A percentile compares a stretch with the other conserved stretches of the same genome.
Conservation (phyloP, 2,329 filamentous ascomycete species). For the Sordariomycetes sp. region DNA sequence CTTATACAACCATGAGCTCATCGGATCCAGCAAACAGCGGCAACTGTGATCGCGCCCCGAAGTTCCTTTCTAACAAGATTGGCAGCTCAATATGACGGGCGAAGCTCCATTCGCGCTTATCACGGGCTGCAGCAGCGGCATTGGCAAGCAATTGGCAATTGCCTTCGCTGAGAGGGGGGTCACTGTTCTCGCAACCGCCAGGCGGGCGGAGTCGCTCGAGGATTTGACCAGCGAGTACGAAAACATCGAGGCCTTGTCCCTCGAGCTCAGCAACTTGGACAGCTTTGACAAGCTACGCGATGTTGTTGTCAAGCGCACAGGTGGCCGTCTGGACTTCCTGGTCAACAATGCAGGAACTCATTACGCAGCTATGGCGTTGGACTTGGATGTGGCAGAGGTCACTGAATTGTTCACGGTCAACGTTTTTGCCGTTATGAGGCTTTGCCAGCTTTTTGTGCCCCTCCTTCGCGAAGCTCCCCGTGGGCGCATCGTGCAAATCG, state of each 20-base stretch:
- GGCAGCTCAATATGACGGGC: too few species aligned
- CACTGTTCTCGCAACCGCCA: conserved; percentile 9
- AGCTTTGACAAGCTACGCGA: conserved; percentile 3
- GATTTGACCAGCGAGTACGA: conserved; percentile 6
- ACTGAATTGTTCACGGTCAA: conserved; percentile 7
- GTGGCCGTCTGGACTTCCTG: conserved; percentile 6
- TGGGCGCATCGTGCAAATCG: conserved; percentile 8
- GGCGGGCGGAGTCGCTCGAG: conserved; percentile 5
- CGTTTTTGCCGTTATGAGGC: conserved; percentile 9
- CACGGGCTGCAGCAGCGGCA: too few species aligned
- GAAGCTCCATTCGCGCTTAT: too few species aligned
- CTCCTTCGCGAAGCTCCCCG: conserved; percentile 4
- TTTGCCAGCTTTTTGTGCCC: conserved; percentile 7
- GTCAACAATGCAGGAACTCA: conserved; percentile 9
- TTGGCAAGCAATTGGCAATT: too few species aligned
- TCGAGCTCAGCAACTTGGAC: conserved; percentile 5
- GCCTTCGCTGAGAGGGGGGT: too few species aligned
- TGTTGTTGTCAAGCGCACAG: conserved; percentile 4
- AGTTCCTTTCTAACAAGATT: too few species aligned
- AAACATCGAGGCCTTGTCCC: conserved; percentile 7
- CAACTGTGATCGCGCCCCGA: too few species aligned
- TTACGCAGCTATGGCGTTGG: conserved; percentile 6
- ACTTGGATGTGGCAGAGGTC: conserved; percentile 7
- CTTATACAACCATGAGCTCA: too few species aligned
- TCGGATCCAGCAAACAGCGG: too few species aligned